Evolutionary conservation across 495 filamentous ascomycete species (phyloP), one percentile per base, ranked within the genome.

Genomic region (Penicillium psychrofluorescens): DNA sequence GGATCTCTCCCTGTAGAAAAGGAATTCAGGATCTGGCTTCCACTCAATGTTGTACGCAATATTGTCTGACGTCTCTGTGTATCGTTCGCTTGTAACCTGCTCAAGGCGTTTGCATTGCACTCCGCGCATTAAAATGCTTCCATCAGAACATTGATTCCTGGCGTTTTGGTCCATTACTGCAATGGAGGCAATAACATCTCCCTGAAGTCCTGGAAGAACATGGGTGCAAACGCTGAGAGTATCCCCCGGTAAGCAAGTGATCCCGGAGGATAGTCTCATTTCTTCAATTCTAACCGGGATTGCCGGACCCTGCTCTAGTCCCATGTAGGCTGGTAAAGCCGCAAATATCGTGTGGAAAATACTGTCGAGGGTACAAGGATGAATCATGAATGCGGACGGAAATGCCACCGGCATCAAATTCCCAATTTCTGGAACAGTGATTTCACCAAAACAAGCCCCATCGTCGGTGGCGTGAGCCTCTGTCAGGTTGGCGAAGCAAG

Each of bases 331-430:
- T 0, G 50, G 36, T 8, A 61, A 29, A 27, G 46, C 51, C 3
- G 55, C 46, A 42, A 63, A 59, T 5, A 58, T 30, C 0, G 50
- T 36, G 12, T 78, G 74, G 3, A 78, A 55, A 35, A 76, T 54
- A 29, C 56, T 61, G 37, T 77, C 75, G 6, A 77, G 38, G 1
- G 63, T 57, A 8, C 68, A 59, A 6, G 75, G 74, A 30, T 77
- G 74, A 7, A 71, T 48, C 14, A 72, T 41, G 35, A 60, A 62
- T 0, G 63, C 54, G 27, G 68, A 60, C 42, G 77, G 61, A 29
- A 66, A 64, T 11, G 51, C 51, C 50, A 66, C 40, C 3, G 76
- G 76, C 72, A 79, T 79, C 7, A 55, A 55, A 6, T 62, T 44
- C 6, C 41, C 58, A 3, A 70, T 76, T 41, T 79, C 67, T 1